Evolutionary conservation across 805 yeast genomes (phyloP).

Genomic region (Kodamaea sagamina): DNA sequence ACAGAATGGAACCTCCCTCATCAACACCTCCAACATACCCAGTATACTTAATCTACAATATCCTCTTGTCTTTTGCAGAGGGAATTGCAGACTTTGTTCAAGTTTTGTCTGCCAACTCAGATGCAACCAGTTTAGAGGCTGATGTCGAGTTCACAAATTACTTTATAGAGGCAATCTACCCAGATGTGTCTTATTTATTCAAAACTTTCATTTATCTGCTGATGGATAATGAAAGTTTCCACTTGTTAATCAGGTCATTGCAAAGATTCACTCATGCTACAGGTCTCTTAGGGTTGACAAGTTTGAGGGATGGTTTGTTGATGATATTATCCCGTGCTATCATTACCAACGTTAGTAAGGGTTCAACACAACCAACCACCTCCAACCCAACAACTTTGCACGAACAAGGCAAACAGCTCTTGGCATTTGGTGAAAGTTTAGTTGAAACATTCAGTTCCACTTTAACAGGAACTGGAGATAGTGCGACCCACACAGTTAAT

Average conservation of each 20-base stretch:
- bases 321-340: slow-evolving; percentile 30
- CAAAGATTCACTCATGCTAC: slow-evolving; percentile 83
- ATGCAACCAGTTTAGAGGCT: slow-evolving; percentile 27
- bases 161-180: slow-evolving; percentile 32
- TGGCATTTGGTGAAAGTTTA: slow-evolving; percentile 51
- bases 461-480: slow-evolving; percentile 10
- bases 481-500: slow-evolving; percentile 1
- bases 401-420: slow-evolving; percentile 35
- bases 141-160: slow-evolving; percentile 39
- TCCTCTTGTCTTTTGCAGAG: slow-evolving; percentile 60
- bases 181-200: slow-evolving; percentile 30
- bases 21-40: slow-evolving; percentile 59
- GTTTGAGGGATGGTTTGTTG: slow-evolving; percentile 55
- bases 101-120: slow-evolving; percentile 36
- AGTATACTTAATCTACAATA: slow-evolving; percentile 54
- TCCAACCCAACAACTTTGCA: slow-evolving; percentile 12
- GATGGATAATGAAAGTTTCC: slow-evolving; percentile 71
- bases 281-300: slow-evolving; percentile 64
- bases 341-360: slow-evolving; percentile 17
- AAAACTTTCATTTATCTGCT: slow-evolving; percentile 58
- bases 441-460: slow-evolving; percentile 51
- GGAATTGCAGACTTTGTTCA: slow-evolving; percentile 61
- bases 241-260: slow-evolving; percentile 64
- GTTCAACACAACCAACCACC: not conserved
- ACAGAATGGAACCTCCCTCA: slow-evolving; percentile 75